These are phyloP conservation scores for Aphanomyces invadans DNA, from an alignment of 352 stramenopile genomes.

Conservation along the genomic window DNA sequence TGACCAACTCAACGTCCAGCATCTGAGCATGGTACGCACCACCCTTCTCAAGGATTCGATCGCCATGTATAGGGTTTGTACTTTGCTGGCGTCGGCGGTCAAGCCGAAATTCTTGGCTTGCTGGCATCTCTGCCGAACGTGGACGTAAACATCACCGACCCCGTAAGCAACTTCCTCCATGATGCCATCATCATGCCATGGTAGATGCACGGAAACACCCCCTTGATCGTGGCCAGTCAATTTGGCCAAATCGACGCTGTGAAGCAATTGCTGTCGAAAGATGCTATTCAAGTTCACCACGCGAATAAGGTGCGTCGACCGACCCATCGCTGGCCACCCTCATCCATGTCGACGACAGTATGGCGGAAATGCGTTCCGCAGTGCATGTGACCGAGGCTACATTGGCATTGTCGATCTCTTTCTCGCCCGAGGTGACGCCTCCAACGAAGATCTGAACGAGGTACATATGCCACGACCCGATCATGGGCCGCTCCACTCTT, in stretches of 20 bases:
- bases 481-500: too few relatives aligned
- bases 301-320: not conserved
- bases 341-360: not conserved
- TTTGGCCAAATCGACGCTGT: constrained; percentile 5
- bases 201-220: constrained; percentile 1
- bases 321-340: not conserved
- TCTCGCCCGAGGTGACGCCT: not conserved
- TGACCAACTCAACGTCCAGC: not conserved
- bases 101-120: not conserved
- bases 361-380: not conserved
- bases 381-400: not conserved
- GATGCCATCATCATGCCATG: not conserved
- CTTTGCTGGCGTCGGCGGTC: not conserved
- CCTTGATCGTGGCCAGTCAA: not conserved
- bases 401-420: not conserved
- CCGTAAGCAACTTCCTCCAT: not conserved
- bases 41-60: not conserved
- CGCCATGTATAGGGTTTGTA: not conserved
- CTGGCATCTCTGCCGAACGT: not conserved
- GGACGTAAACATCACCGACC: not conserved
- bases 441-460: not conserved
- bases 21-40: constrained; percentile 5
- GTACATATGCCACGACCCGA: not conserved
- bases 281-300: not conserved
- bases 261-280: not conserved